A percentile compares a stretch with the other conserved stretches of the same genome.
Conservation (phyloP, 1,284 basidiomycete species). For the Amylostereum chailletii region DNA sequence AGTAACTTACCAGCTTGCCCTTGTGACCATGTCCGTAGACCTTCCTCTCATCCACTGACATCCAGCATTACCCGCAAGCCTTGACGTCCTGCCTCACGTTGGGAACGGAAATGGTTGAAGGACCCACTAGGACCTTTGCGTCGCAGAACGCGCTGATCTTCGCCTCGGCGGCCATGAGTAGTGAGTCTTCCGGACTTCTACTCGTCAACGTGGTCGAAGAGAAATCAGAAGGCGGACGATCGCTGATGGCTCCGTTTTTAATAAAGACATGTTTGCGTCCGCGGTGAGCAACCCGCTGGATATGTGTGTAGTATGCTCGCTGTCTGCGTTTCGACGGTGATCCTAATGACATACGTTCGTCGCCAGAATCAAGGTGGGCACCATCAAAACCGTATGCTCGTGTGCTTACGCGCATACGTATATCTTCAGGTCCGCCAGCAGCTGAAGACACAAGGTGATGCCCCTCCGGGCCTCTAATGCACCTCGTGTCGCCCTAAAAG, state of each 20-base stretch:
- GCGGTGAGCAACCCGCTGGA: slow-evolving; percentile 29
- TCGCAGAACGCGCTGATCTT: slow-evolving; percentile 23
- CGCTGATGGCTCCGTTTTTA: neutral
- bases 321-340: neutral
- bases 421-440: slow-evolving; percentile 25
- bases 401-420: neutral
- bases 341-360: neutral
- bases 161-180: slow-evolving; percentile 22
- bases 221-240: too few species aligned
- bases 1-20: too few species aligned
- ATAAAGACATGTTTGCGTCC: slow-evolving; percentile 26
- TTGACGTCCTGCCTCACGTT: too few species aligned
- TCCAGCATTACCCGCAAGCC: too few species aligned
- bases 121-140: too few species aligned
- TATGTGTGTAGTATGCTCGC: slow-evolving; percentile 18
- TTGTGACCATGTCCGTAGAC: too few species aligned
- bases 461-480: neutral
- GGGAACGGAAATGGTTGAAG: too few species aligned
- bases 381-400: neutral
- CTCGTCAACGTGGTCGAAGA: neutral
- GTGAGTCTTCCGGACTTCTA: slow-evolving; percentile 12
- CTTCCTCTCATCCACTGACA: too few species aligned
- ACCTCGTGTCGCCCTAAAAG: neutral
- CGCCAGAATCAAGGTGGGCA: slow-evolving; percentile 18
- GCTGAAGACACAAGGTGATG: slow-evolving; percentile 23